These are phyloP conservation scores for Astrocystis sublimbata DNA, from an alignment of 495 filamentous ascomycete species.

Conservation along the genomic window DNA sequence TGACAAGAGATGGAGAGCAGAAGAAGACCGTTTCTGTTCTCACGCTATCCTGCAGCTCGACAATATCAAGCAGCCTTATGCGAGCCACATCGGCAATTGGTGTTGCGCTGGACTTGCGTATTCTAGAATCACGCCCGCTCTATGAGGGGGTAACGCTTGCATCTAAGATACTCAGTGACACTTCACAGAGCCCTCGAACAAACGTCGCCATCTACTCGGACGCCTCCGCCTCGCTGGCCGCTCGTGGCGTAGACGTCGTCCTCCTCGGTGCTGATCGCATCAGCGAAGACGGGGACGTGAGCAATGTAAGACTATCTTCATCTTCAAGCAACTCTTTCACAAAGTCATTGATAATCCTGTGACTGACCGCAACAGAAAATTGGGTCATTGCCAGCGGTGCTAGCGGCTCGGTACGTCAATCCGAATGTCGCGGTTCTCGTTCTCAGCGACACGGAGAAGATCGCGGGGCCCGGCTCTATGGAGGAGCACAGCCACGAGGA, in stretches of 20 bases:
- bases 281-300: conserved; percentile 54
- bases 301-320: conserved; percentile 44
- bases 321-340: background rate
- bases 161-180: conserved; percentile 42
- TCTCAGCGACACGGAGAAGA: conserved; percentile 61
- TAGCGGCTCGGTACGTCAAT: conserved; percentile 49
- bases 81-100: conserved; percentile 21
- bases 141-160: conserved; percentile 64
- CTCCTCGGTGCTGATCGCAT: conserved; percentile 66
- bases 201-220: conserved; percentile 59
- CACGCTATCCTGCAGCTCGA: conserved; percentile 63
- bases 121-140: conserved; percentile 67
- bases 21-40: conserved; percentile 47
- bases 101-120: conserved; percentile 50
- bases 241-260: conserved; percentile 50
- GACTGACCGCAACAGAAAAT: conserved; percentile 48
- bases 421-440: conserved; percentile 52
- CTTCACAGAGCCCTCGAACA: conserved; percentile 29
- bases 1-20: conserved; percentile 17
- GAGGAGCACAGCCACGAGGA: conserved; percentile 48
- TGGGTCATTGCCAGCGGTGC: conserved; percentile 58
- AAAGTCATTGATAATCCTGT: background rate
- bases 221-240: conserved; percentile 57
- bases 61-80: conserved; percentile 45
- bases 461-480: conserved; percentile 45